These are phyloP conservation scores for Bryum argenteum DNA, from an alignment of 225 moss, liverwort and hornwort genomes.

Conservation along the genomic window DNA sequence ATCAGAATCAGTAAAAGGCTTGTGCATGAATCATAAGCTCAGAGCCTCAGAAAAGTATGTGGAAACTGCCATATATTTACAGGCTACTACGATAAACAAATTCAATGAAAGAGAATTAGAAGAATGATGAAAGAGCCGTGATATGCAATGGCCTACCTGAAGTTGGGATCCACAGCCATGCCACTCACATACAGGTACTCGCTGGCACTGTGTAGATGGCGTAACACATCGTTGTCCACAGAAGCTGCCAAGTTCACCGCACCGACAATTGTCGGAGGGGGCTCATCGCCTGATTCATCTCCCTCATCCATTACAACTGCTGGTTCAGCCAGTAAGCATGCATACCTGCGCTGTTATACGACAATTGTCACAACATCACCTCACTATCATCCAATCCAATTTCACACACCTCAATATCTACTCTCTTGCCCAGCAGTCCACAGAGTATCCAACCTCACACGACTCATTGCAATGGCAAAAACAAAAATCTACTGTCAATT, in stretches of 20 bases:
- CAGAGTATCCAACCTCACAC: not conserved
- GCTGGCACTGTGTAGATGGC: conserved; percentile 69
- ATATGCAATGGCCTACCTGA: conserved; percentile 56
- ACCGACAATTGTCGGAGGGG: conserved; percentile 52
- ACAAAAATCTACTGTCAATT: no score
- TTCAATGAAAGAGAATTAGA: no score
- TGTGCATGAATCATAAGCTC: no score
- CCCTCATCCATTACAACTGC: conserved; percentile 42
- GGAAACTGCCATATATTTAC: no score
- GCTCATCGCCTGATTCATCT: conserved; percentile 29
- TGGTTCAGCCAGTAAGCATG: conserved; percentile 88
- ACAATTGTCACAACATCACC: conserved; percentile 38
- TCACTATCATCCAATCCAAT: conserved; percentile 15
- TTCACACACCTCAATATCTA: not conserved
- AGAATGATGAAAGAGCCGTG: not conserved
- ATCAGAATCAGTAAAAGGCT: no score
- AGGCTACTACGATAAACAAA: no score
- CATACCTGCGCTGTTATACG: conserved; percentile 75
- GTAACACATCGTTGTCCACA: conserved; percentile 67
- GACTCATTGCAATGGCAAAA: not conserved
- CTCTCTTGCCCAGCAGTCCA: not conserved
- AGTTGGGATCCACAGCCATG: conserved; percentile 83
- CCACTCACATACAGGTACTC: conserved; percentile 97
- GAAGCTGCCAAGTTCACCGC: conserved; percentile 82
- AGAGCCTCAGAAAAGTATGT: no score